phyloP scores from a whole-genome alignment of 1,284 basidiomycete species.

The Athelia psychrophila region DNA sequence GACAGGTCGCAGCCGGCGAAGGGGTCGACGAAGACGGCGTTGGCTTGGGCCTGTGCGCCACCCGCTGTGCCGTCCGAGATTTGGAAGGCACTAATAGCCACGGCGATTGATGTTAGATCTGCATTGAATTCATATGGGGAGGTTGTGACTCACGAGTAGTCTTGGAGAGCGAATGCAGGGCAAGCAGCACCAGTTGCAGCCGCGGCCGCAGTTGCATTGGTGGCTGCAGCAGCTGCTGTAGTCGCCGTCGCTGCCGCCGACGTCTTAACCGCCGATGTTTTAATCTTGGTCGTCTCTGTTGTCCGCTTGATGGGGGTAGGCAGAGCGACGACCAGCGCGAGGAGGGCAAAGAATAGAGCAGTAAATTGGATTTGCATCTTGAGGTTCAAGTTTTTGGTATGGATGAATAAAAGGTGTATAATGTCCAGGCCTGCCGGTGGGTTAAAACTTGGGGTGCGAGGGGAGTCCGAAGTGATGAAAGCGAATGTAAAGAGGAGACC shows the following conservation, averaged over 20 bases:
- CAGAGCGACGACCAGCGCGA: conserved; percentile 20
- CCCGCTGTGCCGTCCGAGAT: conserved; percentile 44
- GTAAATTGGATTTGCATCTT: no score
- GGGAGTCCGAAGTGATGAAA: no score
- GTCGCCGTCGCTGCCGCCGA: neutral
- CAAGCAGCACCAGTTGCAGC: conserved; percentile 3
- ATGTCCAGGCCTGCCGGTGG: no score
- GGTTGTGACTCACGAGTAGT: conserved; percentile 11
- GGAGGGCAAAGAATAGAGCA: conserved; percentile 11
- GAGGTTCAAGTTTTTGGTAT: no score
- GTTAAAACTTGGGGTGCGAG: no score
- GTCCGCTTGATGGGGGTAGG: conserved; percentile 16
- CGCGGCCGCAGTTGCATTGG: neutral
- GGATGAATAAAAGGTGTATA: no score
- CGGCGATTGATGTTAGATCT: conserved; percentile 25
- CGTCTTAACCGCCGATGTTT: neutral
- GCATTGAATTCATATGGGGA: neutral
- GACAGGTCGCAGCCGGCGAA: conserved; percentile 36
- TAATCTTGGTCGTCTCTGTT: conserved; percentile 13
- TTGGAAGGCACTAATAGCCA: conserved; percentile 35
- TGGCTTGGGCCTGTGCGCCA: conserved; percentile 36
- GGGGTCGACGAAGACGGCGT: conserved; percentile 40
- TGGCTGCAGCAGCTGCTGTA: neutral
- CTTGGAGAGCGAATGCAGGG: conserved; percentile 17
- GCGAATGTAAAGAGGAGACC: no score